Conservation (phyloP, 73 alveolate genomes). For the Paramecium tetraurelia region DNA sequence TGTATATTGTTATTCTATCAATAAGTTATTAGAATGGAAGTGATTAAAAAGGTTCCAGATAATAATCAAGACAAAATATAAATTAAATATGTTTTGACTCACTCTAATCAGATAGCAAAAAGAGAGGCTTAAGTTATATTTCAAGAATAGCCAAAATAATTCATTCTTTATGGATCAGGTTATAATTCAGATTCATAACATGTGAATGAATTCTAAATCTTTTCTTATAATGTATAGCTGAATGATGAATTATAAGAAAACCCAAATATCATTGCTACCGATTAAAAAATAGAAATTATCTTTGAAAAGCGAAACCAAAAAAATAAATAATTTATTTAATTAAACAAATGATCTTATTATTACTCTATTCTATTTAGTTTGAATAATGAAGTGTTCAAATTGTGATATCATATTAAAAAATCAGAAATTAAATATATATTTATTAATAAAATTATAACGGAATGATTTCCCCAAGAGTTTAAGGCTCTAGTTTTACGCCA, state of each 20-base stretch:
- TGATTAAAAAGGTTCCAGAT: neutral
- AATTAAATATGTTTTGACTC: neutral
- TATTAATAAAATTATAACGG: slow-evolving; percentile 9
- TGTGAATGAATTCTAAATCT: neutral
- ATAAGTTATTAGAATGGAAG: neutral
- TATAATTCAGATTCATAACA: neutral
- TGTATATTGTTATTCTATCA: neutral
- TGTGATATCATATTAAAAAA: neutral
- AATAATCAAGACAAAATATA: neutral
- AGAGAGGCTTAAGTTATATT: neutral
- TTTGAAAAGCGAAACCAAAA: neutral
- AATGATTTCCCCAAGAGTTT: slow-evolving; percentile 20
- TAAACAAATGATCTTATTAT: too few species aligned
- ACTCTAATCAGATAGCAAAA: neutral
- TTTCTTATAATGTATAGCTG: neutral
- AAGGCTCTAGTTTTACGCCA: slow-evolving; percentile 16
- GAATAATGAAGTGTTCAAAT: neutral
- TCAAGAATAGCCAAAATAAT: neutral
- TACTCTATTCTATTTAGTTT: neutral
- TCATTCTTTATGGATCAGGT: neutral
- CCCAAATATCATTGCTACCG: neutral
- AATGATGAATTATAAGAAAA: neutral
- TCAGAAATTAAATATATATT: neutral
- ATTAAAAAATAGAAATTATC: neutral
- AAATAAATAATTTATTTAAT: neutral